Conservation (phyloP, 1,139 yeast genomes). For the Blastobotrys malaysiensis region DNA sequence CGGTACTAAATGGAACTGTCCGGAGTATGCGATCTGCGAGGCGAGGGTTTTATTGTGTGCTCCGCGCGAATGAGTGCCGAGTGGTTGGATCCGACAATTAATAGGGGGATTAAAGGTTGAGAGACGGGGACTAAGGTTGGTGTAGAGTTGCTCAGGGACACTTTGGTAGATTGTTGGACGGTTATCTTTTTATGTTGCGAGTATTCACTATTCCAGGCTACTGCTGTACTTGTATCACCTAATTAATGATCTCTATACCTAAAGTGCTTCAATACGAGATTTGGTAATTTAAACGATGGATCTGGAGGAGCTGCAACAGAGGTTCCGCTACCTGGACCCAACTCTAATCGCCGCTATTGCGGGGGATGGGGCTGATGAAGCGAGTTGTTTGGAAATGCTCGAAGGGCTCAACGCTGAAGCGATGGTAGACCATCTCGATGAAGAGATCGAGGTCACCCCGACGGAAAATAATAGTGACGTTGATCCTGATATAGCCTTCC, state of each 20-base stretch:
- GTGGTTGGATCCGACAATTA: no score
- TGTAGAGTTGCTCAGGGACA: neutral
- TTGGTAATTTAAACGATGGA: neutral
- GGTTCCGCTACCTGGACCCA: constrained; percentile 14
- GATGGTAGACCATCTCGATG: constrained; percentile 7
- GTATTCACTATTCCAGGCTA: no score
- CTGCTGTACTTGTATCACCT: no score
- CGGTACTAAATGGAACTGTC: neutral
- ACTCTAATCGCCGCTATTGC: constrained; percentile 14
- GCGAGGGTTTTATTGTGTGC: constrained; percentile 2
- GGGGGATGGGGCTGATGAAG: constrained; percentile 10
- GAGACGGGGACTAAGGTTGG: neutral
- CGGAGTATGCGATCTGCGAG: constrained; percentile 1
- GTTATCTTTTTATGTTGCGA: no score
- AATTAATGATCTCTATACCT: neutral
- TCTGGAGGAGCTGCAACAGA: neutral
- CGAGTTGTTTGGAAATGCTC: constrained; percentile 5
- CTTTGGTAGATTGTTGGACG: no score
- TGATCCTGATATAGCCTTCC: constrained; percentile 12
- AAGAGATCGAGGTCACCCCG: neutral
- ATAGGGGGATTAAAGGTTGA: neutral
- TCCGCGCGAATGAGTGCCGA: neutral
- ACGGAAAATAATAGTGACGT: neutral
- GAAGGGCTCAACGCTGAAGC: constrained; percentile 11
- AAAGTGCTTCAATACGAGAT: neutral